These are phyloP conservation scores for Psophocarpus tetragonolobus DNA, from an alignment of 306 rosid species.

Conservation along the genomic window DNA sequence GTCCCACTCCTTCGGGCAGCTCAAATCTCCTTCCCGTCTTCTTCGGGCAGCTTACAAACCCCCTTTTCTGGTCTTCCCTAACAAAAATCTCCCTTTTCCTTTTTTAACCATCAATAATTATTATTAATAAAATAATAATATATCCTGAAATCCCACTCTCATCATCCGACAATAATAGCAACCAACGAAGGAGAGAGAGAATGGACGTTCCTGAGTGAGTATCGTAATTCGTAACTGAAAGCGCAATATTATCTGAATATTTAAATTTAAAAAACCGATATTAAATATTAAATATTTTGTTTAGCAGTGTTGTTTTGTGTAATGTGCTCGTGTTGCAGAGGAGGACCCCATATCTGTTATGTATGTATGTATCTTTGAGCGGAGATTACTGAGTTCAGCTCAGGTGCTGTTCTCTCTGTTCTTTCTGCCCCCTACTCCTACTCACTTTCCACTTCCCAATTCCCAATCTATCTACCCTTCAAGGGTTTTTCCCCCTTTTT, in stretches of 20 bases:
- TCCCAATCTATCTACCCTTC: conserved; percentile 44
- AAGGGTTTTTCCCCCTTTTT: not conserved
- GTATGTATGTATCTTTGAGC: conserved; percentile 39
- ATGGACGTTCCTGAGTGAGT: conserved; percentile 31
- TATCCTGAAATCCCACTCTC: not conserved
- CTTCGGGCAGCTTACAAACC: conserved; percentile 45
- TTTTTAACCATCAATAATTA: not conserved
- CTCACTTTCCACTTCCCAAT: not conserved
- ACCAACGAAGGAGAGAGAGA: conserved; percentile 35
- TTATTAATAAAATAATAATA: not conserved
- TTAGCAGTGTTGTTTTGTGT: conserved; percentile 45
- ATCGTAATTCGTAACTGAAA: not conserved
- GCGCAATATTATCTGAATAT: not conserved
- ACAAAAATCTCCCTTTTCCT: not conserved
- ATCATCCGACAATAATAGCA: not conserved
- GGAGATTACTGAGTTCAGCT: conserved; percentile 63
- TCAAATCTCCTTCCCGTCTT: conserved; percentile 39
- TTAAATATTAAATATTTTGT: not conserved
- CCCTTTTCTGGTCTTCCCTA: conserved; percentile 25
- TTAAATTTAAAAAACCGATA: not conserved
- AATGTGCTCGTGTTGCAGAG: conserved; percentile 40
- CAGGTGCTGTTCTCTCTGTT: conserved; percentile 34
- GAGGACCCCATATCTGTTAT: conserved; percentile 49
- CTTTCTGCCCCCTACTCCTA: conserved; percentile 28
- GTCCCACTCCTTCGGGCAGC: conserved; percentile 45